Evolutionary conservation across 192 early-diverging fungal genomes (phyloP), one percentile per base, ranked within the genome.

Genomic region (Mortierella alpina): DNA sequence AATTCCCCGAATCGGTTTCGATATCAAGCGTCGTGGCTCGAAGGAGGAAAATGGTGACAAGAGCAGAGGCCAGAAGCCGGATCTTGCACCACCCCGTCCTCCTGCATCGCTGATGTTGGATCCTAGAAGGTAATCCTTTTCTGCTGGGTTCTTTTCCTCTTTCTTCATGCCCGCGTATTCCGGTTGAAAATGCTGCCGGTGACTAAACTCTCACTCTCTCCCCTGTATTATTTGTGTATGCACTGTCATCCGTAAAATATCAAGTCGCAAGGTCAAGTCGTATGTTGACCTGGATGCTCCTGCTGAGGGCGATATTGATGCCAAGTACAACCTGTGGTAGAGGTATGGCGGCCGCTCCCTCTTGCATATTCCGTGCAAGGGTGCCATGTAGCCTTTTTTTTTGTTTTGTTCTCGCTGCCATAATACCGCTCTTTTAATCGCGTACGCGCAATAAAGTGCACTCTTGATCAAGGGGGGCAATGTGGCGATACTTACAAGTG

Each of bases 261-360:
- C 73, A 23, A 93, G 94, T 70, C 89, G 96, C 12, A 88, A 91
- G 54, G 88, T 97, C 56, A 93, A 93, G 66, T 93, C 90, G 20
- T 97, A 97, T 68, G 91, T 94, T 48, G 96, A 97, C 71, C 82
- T 97, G 44, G 96, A 97, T 83, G 93, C 92, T 50, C 95, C 95
- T 6, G 92, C 91, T 22, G 93, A 93, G 56, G 91, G 89, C 23
- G 92, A 90, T 49, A 85, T 90, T 61, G 92, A 94, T 63, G 72
- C 87, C 46, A 88, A 90, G 58, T 86, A 86, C 68, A 79, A 79
- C 52, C 18, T 79, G 63, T 79, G 75, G 75, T 79, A 62, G 31
- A 15, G 15, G 58, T 10, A 11, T 14, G 9, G 13, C 55, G 20
- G 20, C 49, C 39, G 20, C 14, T 17, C 40, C 20, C 15, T 42